Evolutionary conservation across 208 protist species (phyloP), one percentile per base, ranked within the genome.

Genomic region (Herpetomonas samuelpessoai): DNA sequence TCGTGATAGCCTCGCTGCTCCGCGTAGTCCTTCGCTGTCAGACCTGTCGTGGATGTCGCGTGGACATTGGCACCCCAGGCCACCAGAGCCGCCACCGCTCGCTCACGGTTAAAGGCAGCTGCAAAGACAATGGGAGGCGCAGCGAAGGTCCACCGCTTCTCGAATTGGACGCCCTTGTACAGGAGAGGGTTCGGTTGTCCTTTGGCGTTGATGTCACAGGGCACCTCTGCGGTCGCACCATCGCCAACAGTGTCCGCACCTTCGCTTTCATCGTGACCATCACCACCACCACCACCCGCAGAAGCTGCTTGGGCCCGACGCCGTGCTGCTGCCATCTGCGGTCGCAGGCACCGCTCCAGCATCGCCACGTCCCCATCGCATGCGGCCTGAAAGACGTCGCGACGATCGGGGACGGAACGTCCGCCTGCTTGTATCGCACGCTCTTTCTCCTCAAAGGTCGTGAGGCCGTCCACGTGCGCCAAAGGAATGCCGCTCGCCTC

Each of bases 71-170:
- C 90, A 2, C 83, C 82, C 47, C 79, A 68, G 21, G 18, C 53
- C 14, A 96, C 50, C 19, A 96, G 71, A n/a, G 70, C 74, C 16
- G 44, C 60, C 12, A 93, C 84, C 7, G 90, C 90, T 3, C 78
- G 74, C 68, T 93, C 86, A 18, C 90, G 72, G 4, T 83, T 81
- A 46, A 88, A 93, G 24, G 76, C 81, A 10, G 81, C 81, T 14
- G 90, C 90, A 47, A 79, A 92, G 53, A 83, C 71, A 21, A 96
- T 65, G 45, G 90, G 83, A 27, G 90, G 63, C 22, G 86, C 90
- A 3, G 61, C 53, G 59, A 86, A 96, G 28, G 74, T 73, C 67
- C 83, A 90, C 1, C 86, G 74, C 55, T 91, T 65, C 66, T 88
- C 62, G 58, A 93, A 89, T 54, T 83, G 80, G 0, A 79, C 66